These are phyloP conservation scores for Ettlia oleoabundans DNA, from an alignment of 139 green algal genomes.

Conservation along the genomic window DNA sequence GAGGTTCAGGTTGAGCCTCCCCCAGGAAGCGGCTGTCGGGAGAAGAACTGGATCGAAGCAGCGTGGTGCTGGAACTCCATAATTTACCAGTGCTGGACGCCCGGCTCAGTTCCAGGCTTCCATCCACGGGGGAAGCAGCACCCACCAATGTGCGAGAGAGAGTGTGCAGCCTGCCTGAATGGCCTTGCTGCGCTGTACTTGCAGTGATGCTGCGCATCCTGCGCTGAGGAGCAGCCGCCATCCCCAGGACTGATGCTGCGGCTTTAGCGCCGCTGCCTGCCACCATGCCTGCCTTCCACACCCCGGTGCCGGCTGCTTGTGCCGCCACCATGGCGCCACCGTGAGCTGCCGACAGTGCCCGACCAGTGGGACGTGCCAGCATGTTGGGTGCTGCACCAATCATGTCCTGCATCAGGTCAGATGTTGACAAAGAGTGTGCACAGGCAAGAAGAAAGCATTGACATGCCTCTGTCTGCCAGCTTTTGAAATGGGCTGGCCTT, in stretches of 20 bases:
- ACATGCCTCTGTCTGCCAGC: too few relatives aligned
- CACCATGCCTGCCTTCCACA: not conserved
- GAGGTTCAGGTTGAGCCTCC: not conserved
- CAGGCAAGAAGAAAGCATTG: too few relatives aligned
- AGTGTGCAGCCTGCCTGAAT: not conserved
- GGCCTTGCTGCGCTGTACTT: not conserved
- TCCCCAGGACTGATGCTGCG: not conserved
- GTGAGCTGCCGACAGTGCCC: not conserved
- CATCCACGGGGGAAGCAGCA: too few relatives aligned
- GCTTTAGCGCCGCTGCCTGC: not conserved
- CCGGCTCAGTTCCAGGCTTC: not conserved
- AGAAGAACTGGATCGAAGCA: not conserved
- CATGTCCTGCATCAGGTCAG: too few relatives aligned
- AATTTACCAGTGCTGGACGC: too few relatives aligned
- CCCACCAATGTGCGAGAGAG: too few relatives aligned
- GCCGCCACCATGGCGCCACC: not conserved
- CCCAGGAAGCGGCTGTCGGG: not conserved
- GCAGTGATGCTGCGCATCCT: not conserved
- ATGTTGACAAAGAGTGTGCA: not conserved
- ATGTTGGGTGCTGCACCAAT: not conserved
- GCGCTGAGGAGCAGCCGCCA: not conserved
- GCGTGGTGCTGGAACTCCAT: not conserved
- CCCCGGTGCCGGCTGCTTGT: not conserved
- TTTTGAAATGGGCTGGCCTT: not conserved
- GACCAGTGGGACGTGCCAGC: not conserved